These are phyloP conservation scores for Laburnicola sp. DNA, from an alignment of 2,329 filamentous ascomycete species.

Conservation along the genomic window DNA sequence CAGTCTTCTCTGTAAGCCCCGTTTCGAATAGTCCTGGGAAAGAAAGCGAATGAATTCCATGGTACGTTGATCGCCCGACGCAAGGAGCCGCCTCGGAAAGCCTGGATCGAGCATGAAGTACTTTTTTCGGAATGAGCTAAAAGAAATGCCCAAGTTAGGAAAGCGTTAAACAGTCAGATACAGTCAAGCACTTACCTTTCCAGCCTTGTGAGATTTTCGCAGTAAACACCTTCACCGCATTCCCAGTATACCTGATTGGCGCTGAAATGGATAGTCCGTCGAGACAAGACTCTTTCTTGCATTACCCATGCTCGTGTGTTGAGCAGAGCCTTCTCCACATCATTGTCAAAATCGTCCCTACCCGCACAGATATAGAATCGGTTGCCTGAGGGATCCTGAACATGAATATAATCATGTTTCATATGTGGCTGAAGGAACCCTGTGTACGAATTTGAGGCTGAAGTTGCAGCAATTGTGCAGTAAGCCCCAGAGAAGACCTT, in stretches of 20 bases:
- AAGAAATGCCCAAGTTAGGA: slow-evolving; percentile 3
- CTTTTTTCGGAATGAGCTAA: slow-evolving; percentile 6
- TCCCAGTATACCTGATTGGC: no score
- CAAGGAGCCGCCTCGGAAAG: slow-evolving; percentile 9
- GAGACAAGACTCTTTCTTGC: no score
- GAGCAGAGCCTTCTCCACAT: no score
- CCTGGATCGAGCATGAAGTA: slow-evolving; percentile 12
- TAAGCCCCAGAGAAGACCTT: slow-evolving; percentile 17
- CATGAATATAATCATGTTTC: slow-evolving; percentile 3
- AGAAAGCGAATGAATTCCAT: slow-evolving; percentile 8
- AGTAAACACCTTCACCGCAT: slow-evolving; percentile 8
- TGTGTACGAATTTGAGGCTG: slow-evolving; percentile 14
- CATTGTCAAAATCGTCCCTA: no score
- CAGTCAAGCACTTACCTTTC: no score
- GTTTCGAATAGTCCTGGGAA: slow-evolving; percentile 1
- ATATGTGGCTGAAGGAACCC: slow-evolving; percentile 21
- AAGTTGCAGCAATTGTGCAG: slow-evolving; percentile 20
- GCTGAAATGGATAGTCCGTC: no score
- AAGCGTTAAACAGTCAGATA: slow-evolving; percentile 8
- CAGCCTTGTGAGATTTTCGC: slow-evolving; percentile 9
- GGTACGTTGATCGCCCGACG: not conserved
- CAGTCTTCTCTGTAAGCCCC: not conserved
- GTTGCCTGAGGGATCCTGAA: slow-evolving; percentile 6
- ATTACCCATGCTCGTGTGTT: no score
- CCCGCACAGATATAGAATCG: slow-evolving; percentile 10